Evolutionary conservation across 139 green algal species (phyloP).

Genomic region (Pleodorina starrii): DNA sequence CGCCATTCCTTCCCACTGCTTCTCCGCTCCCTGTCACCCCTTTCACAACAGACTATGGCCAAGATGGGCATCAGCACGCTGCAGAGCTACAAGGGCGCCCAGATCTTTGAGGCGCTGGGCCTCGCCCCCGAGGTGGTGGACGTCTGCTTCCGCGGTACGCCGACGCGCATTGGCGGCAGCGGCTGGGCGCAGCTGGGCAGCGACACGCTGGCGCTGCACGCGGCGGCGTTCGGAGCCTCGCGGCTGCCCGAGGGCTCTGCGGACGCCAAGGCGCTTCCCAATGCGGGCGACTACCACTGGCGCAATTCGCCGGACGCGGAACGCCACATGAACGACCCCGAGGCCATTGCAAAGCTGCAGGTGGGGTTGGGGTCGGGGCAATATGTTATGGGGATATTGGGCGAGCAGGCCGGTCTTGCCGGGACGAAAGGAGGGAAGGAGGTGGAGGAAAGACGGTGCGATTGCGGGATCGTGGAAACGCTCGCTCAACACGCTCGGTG

Average conservation of each 20-base stretch:
- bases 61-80: constrained; percentile 99
- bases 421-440: too few relatives aligned
- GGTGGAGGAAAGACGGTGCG: too few relatives aligned
- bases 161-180: constrained; percentile 85
- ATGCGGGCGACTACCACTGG: constrained; percentile 93
- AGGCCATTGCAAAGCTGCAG: constrained; percentile 92
- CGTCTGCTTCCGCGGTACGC: constrained; percentile 91
- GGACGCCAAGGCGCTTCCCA: constrained; percentile 69
- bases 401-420: too few relatives aligned
- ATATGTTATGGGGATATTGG: too few relatives aligned
- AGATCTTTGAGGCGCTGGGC: constrained; percentile 97
- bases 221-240: constrained; percentile 68
- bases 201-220: constrained; percentile 86
- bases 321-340: constrained; percentile 95
- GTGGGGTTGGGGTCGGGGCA: too few relatives aligned
- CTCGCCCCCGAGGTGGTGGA: constrained; percentile 86
- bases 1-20: too few relatives aligned
- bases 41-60: constrained; percentile 82
- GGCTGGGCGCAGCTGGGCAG: constrained; percentile 71
- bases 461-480: too few relatives aligned
- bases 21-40: too few relatives aligned
- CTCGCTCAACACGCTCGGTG: too few relatives aligned
- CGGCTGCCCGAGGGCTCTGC: constrained; percentile 61
- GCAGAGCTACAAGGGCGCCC: constrained; percentile 96
- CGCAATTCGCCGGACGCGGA: constrained; percentile 73